Conservation (phyloP, 2,329 filamentous ascomycete species). For the Ophiostoma australiae region DNA sequence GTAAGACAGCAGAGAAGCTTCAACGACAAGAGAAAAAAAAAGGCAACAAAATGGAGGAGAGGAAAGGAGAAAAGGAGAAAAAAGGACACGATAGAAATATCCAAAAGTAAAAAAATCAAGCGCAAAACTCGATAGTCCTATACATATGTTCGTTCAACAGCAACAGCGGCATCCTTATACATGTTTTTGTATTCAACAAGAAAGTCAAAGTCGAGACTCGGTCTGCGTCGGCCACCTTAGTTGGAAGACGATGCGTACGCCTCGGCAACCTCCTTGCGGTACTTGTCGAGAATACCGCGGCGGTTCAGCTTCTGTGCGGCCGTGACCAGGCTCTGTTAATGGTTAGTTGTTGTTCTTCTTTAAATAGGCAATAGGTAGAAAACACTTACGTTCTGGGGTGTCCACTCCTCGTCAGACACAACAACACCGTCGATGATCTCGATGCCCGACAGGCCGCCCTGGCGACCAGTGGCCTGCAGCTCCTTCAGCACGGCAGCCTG, state of each 20-base stretch:
- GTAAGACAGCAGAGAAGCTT: conserved; percentile 8
- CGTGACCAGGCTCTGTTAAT: conserved; percentile 55
- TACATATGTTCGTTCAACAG: background rate
- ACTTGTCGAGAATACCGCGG: conserved; percentile 59
- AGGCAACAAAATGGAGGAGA: background rate
- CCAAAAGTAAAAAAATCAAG: background rate
- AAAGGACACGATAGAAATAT: background rate
- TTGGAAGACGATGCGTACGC: conserved; percentile 47
- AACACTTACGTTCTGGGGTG: conserved; percentile 62
- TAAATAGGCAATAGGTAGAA: background rate
- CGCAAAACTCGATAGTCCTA: background rate
- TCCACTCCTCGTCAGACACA: conserved; percentile 69
- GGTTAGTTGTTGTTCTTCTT: background rate
- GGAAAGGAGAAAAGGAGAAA: background rate
- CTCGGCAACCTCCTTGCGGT: conserved; percentile 55
- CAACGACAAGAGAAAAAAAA: background rate
- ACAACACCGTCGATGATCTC: conserved; percentile 69
- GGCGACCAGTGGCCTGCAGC: conserved; percentile 56
- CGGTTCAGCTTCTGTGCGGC: conserved; percentile 70
- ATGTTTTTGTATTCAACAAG: background rate
- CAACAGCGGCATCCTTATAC: background rate
- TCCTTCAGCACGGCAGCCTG: conserved; percentile 59
- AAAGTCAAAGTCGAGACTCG: background rate
- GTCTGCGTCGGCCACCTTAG: background rate
- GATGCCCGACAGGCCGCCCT: conserved; percentile 59